A percentile compares a stretch with the other conserved stretches of the same genome.
These are phyloP conservation scores for Apophysomyces variabilis DNA, from an alignment of 371 early-diverging fungal species.

Conservation along the genomic window DNA sequence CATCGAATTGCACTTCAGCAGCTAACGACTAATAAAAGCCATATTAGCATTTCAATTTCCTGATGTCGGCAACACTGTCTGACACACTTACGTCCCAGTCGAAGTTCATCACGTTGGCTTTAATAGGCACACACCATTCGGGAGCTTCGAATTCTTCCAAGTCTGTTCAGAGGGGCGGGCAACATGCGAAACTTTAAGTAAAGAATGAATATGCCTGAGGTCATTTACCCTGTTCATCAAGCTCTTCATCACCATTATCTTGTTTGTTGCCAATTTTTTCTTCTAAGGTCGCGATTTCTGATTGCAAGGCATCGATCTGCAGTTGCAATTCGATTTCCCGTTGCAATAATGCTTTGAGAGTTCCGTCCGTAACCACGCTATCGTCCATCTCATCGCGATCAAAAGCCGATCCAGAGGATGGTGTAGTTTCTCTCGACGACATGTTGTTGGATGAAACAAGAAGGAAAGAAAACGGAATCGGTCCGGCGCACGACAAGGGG, in stretches of 20 bases:
- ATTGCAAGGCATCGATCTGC: constrained; percentile 59
- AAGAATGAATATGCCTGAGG: not conserved
- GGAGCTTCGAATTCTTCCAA: constrained; percentile 91
- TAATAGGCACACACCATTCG: constrained; percentile 92
- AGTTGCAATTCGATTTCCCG: constrained; percentile 59
- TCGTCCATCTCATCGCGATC: constrained; percentile 33
- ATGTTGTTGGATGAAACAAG: not conserved
- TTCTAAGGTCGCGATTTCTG: constrained; percentile 67
- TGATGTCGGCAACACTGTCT: too few relatives aligned
- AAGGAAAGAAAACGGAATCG: not conserved
- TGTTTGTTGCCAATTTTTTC: constrained; percentile 30
- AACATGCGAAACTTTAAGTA: not conserved
- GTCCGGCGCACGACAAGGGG: too few relatives aligned
- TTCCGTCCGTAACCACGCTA: constrained; percentile 32
- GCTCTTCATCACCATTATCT: constrained; percentile 35
- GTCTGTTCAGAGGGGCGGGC: constrained; percentile 44
- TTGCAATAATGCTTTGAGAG: constrained; percentile 43
- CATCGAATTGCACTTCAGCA: constrained; percentile 85
- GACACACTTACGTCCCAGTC: constrained; percentile 80
- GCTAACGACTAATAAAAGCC: constrained; percentile 63
- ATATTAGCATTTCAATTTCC: too few relatives aligned
- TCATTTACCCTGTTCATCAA: constrained; percentile 31
- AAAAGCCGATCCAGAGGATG: constrained; percentile 19
- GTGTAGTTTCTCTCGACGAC: constrained; percentile 37
- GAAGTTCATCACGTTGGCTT: constrained; percentile 92